Conservation (phyloP, 306 rosid species). For the Cucurbita moschata region DNA sequence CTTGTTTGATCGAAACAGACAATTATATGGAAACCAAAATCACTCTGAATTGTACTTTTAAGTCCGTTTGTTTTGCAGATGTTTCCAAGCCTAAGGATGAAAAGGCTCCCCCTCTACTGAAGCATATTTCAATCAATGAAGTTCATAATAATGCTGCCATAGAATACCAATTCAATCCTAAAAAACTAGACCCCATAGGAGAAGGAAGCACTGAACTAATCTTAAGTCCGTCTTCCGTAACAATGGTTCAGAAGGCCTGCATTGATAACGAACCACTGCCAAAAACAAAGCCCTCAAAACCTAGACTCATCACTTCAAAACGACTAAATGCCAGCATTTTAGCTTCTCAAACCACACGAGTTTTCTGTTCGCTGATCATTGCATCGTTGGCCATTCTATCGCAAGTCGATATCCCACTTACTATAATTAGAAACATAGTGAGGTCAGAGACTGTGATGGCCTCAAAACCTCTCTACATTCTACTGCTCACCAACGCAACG, state of each 20-base stretch:
- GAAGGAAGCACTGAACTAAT: neutral
- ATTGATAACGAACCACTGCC: neutral
- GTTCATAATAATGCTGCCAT: neutral
- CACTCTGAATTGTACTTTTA: neutral
- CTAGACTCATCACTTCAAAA: slow-evolving; percentile 42
- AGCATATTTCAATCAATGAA: neutral
- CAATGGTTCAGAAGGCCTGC: slow-evolving; percentile 4
- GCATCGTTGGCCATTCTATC: slow-evolving; percentile 45
- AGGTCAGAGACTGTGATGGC: slow-evolving; percentile 27
- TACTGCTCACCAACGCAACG: slow-evolving; percentile 47
- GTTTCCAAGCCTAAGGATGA: neutral
- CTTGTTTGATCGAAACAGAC: neutral
- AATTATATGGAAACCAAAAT: neutral
- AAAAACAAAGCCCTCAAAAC: neutral
- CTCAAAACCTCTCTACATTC: slow-evolving; percentile 53
- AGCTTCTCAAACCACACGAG: slow-evolving; percentile 49
- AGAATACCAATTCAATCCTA: neutral
- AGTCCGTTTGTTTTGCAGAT: neutral
- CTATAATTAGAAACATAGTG: slow-evolving; percentile 20
- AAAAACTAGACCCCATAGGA: neutral
- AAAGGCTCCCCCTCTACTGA: neutral
- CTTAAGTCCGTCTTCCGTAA: slow-evolving; percentile 3
- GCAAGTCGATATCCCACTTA: slow-evolving; percentile 16
- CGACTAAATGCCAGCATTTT: slow-evolving; percentile 38
- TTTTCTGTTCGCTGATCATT: slow-evolving; percentile 31